Evolutionary conservation across 2,329 filamentous ascomycete species (phyloP), one percentile per base, ranked within the genome.

Genomic region (Teratosphaeria destructans): DNA sequence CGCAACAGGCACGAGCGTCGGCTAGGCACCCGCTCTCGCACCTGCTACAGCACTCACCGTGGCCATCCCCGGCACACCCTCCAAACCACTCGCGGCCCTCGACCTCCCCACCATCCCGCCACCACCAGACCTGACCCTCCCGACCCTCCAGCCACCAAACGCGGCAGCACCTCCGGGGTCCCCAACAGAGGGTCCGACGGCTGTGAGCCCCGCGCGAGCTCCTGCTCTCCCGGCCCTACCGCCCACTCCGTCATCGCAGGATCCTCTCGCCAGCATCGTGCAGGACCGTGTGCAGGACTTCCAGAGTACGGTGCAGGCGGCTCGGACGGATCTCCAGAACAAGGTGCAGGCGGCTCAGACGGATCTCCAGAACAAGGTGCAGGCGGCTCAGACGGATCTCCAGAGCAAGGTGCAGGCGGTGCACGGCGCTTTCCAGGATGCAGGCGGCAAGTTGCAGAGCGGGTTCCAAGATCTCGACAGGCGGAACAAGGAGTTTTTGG

Each of bases 81-180:
- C 43, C 7, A 19, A 49, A 10, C 43, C 60, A 56, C 63, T 62
- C 32, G 65, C 61, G 8, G 60, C 57, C 57, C 63, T 64, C 49
- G 61, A 61, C 6, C 23, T 54, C 4, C 43, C 43, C 34, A 54
- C 32, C 32, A 54, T 29, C 23, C 12, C 19, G 10, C 26, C 34
- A 26, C 32, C 27, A 35, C 26, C 6, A 11, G 52, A 54, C 32
- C 10, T 12, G 10, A 12, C 52, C 4, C 14, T 32, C 5, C 14
- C 27, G 26, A n/a, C 19, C 2, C 23, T 26, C 11, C 32, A 35
- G 52, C 52, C 27, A 29, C 12, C 14, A 29, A 32, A 32, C 29
- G 52, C 34, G 8, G 5, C 27, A 54, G 5, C 23, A 26, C 26
- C 52, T 32, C 23, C 23, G 23, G 23, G 12, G 52, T 14, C 26